A percentile compares a stretch with the other conserved stretches of the same genome.
phyloP scores from a whole-genome alignment of 495 filamentous ascomycete genomes.

The Aspergillus bridgeri region DNA sequence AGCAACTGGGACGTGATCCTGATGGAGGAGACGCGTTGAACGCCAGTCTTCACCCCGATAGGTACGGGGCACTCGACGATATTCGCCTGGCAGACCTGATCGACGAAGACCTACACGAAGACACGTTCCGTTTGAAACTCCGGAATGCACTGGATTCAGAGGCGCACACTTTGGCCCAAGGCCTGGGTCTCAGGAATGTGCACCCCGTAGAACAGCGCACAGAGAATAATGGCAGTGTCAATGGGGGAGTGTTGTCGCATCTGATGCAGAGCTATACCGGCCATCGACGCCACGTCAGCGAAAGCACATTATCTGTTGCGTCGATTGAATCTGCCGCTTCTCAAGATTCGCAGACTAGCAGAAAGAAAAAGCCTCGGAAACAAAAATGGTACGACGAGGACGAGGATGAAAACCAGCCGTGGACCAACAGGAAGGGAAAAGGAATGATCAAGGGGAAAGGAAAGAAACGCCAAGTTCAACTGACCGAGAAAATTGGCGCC shows the following conservation, averaged over 20 bases:
- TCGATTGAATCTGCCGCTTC: constrained; percentile 1
- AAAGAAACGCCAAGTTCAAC: constrained; percentile 30
- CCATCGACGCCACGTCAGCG: constrained; percentile 9
- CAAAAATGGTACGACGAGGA: constrained; percentile 34
- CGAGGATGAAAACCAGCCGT: constrained; percentile 1
- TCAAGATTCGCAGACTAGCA: constrained; percentile 10
- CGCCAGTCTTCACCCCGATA: constrained; percentile 22
- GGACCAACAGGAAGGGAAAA: background rate
- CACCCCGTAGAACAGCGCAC: constrained; percentile 1
- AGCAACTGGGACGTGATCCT: background rate
- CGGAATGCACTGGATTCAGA: constrained; percentile 19
- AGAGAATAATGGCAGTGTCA: constrained; percentile 14
- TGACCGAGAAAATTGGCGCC: constrained; percentile 80
- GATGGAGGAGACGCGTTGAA: constrained; percentile 25
- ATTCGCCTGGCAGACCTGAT: constrained; percentile 13
- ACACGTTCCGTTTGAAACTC: constrained; percentile 16
- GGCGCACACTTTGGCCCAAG: constrained; percentile 23
- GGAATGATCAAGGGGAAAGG: constrained; percentile 5
- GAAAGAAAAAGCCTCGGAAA: constrained; percentile 28
- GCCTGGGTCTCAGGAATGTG: constrained; percentile 18
- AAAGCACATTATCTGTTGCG: constrained; percentile 12
- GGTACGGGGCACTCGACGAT: constrained; percentile 30
- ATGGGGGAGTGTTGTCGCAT: constrained; percentile 3
- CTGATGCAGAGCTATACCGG: background rate
- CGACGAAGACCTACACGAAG: constrained; percentile 15